Evolutionary conservation across 257 asterid species (phyloP).

Genomic region (Euphrasia confusa): DNA sequence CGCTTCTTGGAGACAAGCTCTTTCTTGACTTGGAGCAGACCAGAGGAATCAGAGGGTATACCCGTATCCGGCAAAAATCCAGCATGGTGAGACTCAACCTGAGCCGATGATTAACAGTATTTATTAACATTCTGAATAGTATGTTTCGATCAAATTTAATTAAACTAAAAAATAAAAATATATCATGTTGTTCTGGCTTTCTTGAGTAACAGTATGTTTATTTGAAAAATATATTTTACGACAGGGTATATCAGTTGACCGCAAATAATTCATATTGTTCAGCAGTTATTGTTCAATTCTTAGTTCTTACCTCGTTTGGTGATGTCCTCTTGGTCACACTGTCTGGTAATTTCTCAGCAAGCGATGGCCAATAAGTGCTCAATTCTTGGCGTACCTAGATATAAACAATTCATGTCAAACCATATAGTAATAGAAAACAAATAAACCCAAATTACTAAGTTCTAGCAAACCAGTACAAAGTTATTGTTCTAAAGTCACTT

Average conservation of each 20-base stretch:
- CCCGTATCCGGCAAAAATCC: too few relatives aligned
- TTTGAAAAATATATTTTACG: too few relatives aligned
- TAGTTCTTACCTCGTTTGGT: slow-evolving; percentile 43
- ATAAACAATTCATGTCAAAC: slow-evolving; percentile 8
- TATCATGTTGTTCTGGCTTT: too few relatives aligned
- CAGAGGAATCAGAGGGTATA: too few relatives aligned
- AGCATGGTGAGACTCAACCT: too few relatives aligned
- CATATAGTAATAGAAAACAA: neutral
- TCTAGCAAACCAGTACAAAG: neutral
- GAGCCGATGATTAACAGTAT: too few relatives aligned
- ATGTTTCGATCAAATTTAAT: too few relatives aligned
- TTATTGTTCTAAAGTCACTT: neutral
- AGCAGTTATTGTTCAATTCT: neutral
- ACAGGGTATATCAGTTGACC: neutral
- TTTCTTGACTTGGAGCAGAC: too few relatives aligned
- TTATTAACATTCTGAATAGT: too few relatives aligned
- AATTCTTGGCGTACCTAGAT: slow-evolving; percentile 58
- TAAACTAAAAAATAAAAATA: too few relatives aligned
- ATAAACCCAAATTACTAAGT: neutral
- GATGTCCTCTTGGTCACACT: slow-evolving; percentile 36
- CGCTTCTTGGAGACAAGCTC: too few relatives aligned
- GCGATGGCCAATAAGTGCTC: slow-evolving; percentile 67
- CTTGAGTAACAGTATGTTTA: too few relatives aligned
- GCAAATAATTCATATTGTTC: neutral
- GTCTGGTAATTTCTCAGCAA: slow-evolving; percentile 47